Conservation (phyloP, 2,329 filamentous ascomycete genomes). For the Aspergillus bombycis region DNA sequence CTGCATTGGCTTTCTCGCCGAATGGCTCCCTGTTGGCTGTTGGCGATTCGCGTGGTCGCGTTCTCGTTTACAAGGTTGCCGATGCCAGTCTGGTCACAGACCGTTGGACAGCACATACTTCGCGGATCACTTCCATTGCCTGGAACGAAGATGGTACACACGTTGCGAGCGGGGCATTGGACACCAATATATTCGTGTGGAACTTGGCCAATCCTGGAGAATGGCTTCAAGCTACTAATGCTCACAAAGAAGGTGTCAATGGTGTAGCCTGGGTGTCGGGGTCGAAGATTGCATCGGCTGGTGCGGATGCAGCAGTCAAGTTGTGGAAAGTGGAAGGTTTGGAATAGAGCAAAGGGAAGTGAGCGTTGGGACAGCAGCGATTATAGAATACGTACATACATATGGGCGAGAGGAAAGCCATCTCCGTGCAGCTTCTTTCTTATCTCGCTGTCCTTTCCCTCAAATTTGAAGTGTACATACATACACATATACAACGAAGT, state of each 20-base stretch:
- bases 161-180: slow-evolving; percentile 80
- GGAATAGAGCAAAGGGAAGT: slow-evolving; percentile 25
- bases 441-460: not conserved
- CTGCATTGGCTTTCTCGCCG: slow-evolving; percentile 79
- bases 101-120: slow-evolving; percentile 73
- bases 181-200: slow-evolving; percentile 93
- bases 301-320: slow-evolving; percentile 89
- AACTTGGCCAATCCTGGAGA: slow-evolving; percentile 81
- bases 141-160: slow-evolving; percentile 81
- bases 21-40: slow-evolving; percentile 78
- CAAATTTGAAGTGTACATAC: too few relatives aligned
- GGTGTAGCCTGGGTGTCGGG: slow-evolving; percentile 79
- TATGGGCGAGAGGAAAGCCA: not conserved
- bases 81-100: slow-evolving; percentile 77
- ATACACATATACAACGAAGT: too few relatives aligned
- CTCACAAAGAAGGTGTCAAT: slow-evolving; percentile 94
- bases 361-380: not conserved
- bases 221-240: slow-evolving; percentile 80
- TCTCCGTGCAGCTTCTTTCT: not conserved
- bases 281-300: slow-evolving; percentile 73
- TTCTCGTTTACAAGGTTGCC: slow-evolving; percentile 73
- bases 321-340: slow-evolving; percentile 73
- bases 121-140: slow-evolving; percentile 66
- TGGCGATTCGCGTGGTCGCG: slow-evolving; percentile 83
- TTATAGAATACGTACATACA: not conserved